Conservation (phyloP, 495 filamentous ascomycete genomes). For the Podospora tetraspora region DNA sequence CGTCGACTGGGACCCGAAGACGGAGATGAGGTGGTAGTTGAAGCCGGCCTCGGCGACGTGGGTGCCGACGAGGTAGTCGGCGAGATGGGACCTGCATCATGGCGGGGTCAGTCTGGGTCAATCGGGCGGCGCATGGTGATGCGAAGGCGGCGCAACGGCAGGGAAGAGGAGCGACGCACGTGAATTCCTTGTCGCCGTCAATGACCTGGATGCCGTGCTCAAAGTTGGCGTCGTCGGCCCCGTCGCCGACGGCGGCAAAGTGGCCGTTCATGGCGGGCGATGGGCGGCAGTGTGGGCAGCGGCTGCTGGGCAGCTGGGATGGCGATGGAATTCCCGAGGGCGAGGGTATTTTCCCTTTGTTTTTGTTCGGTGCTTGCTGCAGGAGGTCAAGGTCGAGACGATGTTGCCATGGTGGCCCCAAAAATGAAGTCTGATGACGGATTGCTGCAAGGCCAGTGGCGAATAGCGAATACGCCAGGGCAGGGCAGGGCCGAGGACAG, state of each 20-base stretch:
- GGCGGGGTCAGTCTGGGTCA: conserved; percentile 8
- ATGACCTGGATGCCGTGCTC: conserved; percentile 95
- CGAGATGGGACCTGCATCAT: conserved; percentile 62
- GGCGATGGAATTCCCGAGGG: not conserved
- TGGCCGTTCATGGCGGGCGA: conserved; percentile 70
- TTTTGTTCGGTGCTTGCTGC: not conserved
- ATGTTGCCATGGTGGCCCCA: conserved; percentile 18
- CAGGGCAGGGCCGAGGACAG: not conserved
- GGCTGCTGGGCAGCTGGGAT: not conserved
- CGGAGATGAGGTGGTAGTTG: conserved; percentile 98
- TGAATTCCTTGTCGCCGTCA: conserved; percentile 92
- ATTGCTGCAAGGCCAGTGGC: not conserved
- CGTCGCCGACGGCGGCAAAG: conserved; percentile 72
- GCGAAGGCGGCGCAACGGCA: not conserved
- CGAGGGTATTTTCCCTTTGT: not conserved
- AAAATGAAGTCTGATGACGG: conserved; percentile 1
- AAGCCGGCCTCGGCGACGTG: conserved; percentile 82
- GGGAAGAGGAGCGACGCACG: conserved; percentile 51
- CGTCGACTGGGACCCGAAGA: conserved; percentile 97
- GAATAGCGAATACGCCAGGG: not conserved
- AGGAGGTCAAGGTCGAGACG: not conserved
- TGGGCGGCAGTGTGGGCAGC: not conserved
- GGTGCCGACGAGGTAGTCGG: conserved; percentile 72
- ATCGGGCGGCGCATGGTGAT: conserved; percentile 1
- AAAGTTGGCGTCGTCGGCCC: conserved; percentile 62